Evolutionary conservation across 2,329 filamentous ascomycete genomes (phyloP).

Genomic region (Uncinocarpus reesii): DNA sequence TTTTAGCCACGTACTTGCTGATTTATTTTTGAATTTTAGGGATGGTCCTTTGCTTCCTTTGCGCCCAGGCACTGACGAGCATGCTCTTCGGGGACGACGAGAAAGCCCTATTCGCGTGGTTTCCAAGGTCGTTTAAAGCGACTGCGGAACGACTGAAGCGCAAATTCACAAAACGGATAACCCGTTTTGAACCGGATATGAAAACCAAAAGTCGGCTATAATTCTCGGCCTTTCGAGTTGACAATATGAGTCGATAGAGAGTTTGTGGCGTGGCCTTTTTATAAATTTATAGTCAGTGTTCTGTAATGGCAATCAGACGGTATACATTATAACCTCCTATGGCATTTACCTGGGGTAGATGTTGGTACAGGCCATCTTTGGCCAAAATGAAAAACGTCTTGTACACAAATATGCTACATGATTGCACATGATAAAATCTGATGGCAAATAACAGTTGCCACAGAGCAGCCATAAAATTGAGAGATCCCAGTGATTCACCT

Average conservation of each 20-base stretch:
- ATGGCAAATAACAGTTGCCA: too few relatives aligned
- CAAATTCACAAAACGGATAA: not conserved
- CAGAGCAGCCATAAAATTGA: not conserved
- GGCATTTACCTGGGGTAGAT: too few relatives aligned
- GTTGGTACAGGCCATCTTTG: too few relatives aligned
- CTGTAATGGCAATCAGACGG: too few relatives aligned
- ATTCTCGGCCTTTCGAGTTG: not conserved
- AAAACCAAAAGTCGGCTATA: constrained; percentile 6
- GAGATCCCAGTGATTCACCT: not conserved
- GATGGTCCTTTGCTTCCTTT: constrained; percentile 16
- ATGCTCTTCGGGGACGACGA: constrained; percentile 17
- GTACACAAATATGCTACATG: too few relatives aligned
- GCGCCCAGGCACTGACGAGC: constrained; percentile 14
- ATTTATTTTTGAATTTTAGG: constrained; percentile 9
- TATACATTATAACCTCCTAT: too few relatives aligned
- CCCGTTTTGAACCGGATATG: not conserved
- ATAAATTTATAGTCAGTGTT: too few relatives aligned
- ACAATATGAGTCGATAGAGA: not conserved
- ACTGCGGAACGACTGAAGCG: constrained; percentile 7
- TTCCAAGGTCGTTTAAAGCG: constrained; percentile 14
- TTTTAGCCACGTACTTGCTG: not conserved
- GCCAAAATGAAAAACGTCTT: too few relatives aligned
- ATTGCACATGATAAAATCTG: not conserved
- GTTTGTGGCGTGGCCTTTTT: too few relatives aligned
- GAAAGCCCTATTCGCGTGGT: constrained; percentile 13